These are phyloP conservation scores for Venturia aucupariae DNA, from an alignment of 2,329 filamentous ascomycete species.

Conservation along the genomic window DNA sequence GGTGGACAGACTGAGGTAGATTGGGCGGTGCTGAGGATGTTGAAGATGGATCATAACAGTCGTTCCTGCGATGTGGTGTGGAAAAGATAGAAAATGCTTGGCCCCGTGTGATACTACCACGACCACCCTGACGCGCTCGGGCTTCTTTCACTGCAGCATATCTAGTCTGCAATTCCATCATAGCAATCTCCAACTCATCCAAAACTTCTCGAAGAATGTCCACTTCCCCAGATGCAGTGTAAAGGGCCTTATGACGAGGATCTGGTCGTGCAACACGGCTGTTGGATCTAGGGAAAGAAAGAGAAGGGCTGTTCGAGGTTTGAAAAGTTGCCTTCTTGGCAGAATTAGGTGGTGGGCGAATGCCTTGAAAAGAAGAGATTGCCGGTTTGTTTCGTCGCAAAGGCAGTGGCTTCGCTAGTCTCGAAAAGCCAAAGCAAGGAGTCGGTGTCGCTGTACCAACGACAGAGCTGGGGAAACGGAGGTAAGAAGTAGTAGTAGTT, in stretches of 20 bases:
- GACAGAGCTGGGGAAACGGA: neutral
- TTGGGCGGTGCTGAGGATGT: neutral
- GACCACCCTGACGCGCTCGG: neutral
- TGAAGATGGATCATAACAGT: neutral
- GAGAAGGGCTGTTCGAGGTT: too few species aligned
- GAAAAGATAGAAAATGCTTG: neutral
- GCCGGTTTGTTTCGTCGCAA: neutral
- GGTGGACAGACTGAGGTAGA: neutral
- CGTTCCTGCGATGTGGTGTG: neutral
- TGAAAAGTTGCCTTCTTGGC: too few species aligned
- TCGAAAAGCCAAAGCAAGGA: neutral
- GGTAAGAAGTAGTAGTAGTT: neutral
- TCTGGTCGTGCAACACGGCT: too few species aligned
- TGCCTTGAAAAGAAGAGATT: neutral
- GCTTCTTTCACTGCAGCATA: neutral
- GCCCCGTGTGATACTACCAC: neutral
- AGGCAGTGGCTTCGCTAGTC: neutral
- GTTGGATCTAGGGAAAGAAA: too few species aligned
- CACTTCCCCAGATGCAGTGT: too few species aligned
- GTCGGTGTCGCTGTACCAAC: neutral
- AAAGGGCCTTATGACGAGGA: too few species aligned
- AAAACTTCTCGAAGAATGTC: neutral
- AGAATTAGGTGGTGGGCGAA: too few species aligned
- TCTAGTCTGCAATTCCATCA: too few species aligned
- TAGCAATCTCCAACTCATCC: neutral